A percentile compares a stretch with the other conserved stretches of the same genome.
Evolutionary conservation across 176 grass and related monocot species (phyloP).

Genomic region (Bothriochloa decipiens): DNA sequence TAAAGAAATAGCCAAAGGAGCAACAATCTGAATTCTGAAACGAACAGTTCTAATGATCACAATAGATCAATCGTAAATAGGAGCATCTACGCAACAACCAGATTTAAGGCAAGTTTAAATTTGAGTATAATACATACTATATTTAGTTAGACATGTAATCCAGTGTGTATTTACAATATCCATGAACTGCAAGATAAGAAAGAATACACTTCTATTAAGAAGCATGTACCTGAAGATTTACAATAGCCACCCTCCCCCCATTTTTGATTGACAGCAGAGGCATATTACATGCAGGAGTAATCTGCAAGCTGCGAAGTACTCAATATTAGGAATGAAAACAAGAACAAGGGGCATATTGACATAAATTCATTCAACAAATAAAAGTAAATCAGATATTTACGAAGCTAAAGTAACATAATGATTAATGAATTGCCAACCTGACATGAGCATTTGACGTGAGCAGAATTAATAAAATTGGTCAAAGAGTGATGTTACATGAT

Average conservation of each 20-base stretch:
- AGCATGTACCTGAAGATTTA: conserved; percentile 90
- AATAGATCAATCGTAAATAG: conserved; percentile 8
- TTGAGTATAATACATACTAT: neutral
- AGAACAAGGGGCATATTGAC: conserved; percentile 19
- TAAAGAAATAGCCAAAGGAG: conserved; percentile 2
- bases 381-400: neutral
- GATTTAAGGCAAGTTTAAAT: neutral
- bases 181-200: conserved; percentile 13
- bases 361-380: conserved; percentile 26
- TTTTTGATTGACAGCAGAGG: conserved; percentile 76
- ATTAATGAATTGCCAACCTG: conserved; percentile 18
- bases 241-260: conserved; percentile 79
- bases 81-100: neutral
- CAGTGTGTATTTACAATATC: neutral
- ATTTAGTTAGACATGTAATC: neutral
- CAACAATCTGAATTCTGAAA: conserved; percentile 5
- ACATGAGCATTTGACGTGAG: neutral
- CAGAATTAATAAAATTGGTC: conserved; percentile 12
- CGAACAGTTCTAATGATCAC: neutral
- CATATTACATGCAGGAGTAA: conserved; percentile 97
- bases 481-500: conserved; percentile 6
- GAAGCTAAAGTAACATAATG: conserved; percentile 12
- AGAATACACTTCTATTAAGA: conserved; percentile 11
- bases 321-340: conserved; percentile 40
- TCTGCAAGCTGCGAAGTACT: conserved; percentile 74